phyloP scores from a whole-genome alignment of 768 basidiomycete species.

The Inosperma sp. region DNA sequence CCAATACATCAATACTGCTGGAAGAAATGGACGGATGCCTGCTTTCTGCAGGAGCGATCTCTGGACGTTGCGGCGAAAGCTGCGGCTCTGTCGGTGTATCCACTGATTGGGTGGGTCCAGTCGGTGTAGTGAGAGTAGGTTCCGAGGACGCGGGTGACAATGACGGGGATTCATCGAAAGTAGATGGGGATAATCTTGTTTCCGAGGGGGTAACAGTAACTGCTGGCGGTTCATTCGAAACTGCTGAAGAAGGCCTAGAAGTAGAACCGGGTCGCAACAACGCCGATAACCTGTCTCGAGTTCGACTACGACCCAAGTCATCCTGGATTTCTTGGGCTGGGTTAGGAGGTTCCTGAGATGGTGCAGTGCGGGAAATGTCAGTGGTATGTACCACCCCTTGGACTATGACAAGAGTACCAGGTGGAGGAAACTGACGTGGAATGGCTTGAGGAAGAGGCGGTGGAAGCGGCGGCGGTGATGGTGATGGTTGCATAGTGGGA shows the following conservation, averaged over 20 bases:
- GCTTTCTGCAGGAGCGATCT: conserved; percentile 14
- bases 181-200: background rate
- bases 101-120: conserved; percentile 6
- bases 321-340: conserved; percentile 1
- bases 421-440: conserved; percentile 61
- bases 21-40: conserved; percentile 47
- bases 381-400: conserved; percentile 81
- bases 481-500: conserved; percentile 11
- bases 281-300: conserved; percentile 15
- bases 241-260: conserved; percentile 8
- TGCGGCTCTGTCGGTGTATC: conserved; percentile 8
- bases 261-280: conserved; percentile 8
- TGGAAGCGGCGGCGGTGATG: conserved; percentile 12
- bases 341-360: conserved; percentile 1
- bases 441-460: conserved; percentile 22
- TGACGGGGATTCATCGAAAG: conserved; percentile 5
- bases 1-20: conserved; percentile 76
- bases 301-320: conserved; percentile 3
- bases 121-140: background rate
- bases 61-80: background rate
- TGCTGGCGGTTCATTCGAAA: background rate
- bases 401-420: conserved; percentile 76
- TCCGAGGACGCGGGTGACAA: conserved; percentile 7
- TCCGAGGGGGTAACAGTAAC: background rate
- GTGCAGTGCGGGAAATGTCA: conserved; percentile 45